Conservation (phyloP, 305 asterid genomes). For the Solanum hybrid region DNA sequence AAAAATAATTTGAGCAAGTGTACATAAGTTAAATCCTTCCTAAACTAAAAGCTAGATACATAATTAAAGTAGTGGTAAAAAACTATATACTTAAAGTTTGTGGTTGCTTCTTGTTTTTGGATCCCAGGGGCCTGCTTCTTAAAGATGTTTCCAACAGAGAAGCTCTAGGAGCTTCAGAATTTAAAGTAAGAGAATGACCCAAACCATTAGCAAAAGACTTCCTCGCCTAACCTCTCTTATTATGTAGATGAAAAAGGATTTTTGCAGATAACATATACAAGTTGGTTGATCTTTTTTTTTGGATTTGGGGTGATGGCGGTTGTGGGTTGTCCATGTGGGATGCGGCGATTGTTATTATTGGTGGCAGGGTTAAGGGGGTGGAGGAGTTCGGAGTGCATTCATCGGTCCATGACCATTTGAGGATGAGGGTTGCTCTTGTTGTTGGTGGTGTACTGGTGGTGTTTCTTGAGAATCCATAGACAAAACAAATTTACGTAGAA, state of each 20-base stretch:
- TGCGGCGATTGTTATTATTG: background rate
- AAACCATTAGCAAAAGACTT: conserved; percentile 48
- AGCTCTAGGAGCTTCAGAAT: background rate
- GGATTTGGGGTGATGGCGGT: background rate
- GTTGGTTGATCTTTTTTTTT: background rate
- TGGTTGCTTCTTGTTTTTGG: conserved; percentile 42
- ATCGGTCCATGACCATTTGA: background rate
- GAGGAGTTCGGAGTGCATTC: background rate
- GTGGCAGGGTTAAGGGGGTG: background rate
- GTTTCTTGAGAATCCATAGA: background rate
- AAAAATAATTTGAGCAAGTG: background rate
- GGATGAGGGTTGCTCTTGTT: background rate
- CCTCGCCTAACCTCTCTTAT: conserved; percentile 44
- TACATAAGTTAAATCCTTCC: background rate
- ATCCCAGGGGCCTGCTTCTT: conserved; percentile 42
- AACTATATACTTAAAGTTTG: conserved; percentile 29
- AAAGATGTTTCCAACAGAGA: background rate
- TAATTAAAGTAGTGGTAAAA: background rate
- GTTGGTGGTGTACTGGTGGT: background rate
- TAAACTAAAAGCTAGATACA: background rate
- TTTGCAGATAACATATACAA: background rate
- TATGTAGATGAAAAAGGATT: background rate
- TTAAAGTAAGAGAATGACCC: conserved; percentile 33
- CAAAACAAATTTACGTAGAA: background rate
- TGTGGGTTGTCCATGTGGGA: background rate